phyloP scores from a whole-genome alignment of 2,329 filamentous ascomycete species.

The Penicillium glabrum region DNA sequence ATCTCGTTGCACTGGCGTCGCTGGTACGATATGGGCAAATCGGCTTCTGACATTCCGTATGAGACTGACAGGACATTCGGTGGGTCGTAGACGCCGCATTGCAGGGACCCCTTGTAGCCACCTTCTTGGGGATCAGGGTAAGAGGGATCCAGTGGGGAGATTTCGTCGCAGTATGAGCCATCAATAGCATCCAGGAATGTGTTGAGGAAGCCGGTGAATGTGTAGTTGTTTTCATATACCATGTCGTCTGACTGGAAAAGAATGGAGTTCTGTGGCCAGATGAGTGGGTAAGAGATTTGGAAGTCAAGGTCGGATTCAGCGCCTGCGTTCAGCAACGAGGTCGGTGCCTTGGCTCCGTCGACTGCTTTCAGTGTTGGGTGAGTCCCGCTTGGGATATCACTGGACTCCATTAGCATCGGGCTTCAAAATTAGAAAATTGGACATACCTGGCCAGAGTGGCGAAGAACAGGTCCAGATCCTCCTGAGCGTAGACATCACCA shows the following conservation, averaged over 20 bases:
- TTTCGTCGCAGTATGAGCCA: conserved; percentile 50
- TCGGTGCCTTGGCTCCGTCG: conserved; percentile 41
- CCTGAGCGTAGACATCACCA: conserved; percentile 48
- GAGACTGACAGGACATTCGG: conserved; percentile 39
- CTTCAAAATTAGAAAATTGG: not conserved
- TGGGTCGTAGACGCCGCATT: conserved; percentile 46
- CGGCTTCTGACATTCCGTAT: conserved; percentile 34
- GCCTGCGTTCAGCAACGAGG: conserved; percentile 30
- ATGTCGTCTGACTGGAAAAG: conserved; percentile 50
- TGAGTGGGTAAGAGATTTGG: conserved; percentile 47
- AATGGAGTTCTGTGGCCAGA: conserved; percentile 51
- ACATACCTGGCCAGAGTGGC: conserved; percentile 30
- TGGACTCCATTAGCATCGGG: not conserved
- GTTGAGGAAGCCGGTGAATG: conserved; percentile 43
- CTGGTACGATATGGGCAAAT: conserved; percentile 36
- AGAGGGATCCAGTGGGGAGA: conserved; percentile 41
- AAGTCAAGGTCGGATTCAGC: conserved; percentile 48
- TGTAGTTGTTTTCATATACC: conserved; percentile 40
- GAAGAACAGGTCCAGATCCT: conserved; percentile 47
- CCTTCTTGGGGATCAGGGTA: conserved; percentile 42
- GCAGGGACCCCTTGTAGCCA: conserved; percentile 44
- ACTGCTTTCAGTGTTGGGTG: conserved; percentile 40
- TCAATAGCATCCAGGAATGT: conserved; percentile 52
- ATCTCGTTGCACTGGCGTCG: conserved; percentile 44
- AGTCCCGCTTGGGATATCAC: conserved; percentile 40